Conservation (phyloP, 1,139 yeast species). For the Candida tropicalis region DNA sequence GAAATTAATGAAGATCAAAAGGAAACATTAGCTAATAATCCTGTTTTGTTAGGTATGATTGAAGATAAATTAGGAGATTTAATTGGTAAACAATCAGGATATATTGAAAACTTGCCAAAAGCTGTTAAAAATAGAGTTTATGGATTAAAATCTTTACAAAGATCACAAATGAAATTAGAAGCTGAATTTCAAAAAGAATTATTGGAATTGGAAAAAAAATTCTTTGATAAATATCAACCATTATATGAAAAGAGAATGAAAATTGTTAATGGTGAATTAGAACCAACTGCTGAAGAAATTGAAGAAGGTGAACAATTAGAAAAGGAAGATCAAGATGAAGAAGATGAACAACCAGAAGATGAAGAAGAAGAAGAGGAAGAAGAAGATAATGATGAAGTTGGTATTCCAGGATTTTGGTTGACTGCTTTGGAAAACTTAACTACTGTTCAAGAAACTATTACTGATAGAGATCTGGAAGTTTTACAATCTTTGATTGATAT, state of each 20-base stretch:
- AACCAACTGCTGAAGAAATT: slow-evolving; percentile 80
- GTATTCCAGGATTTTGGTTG: slow-evolving; percentile 96
- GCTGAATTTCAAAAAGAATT: slow-evolving; percentile 91
- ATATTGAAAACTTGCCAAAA: slow-evolving; percentile 77
- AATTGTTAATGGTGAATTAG: slow-evolving; percentile 69
- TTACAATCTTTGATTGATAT: slow-evolving; percentile 69
- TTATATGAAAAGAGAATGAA: slow-evolving; percentile 73
- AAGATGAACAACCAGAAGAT: slow-evolving; percentile 34
- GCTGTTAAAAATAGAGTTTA: slow-evolving; percentile 74
- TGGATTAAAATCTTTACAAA: slow-evolving; percentile 86
- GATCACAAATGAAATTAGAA: slow-evolving; percentile 78
- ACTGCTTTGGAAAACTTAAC: slow-evolving; percentile 90
- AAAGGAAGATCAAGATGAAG: slow-evolving; percentile 52
- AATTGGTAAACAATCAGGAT: slow-evolving; percentile 87
- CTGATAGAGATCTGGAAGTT: slow-evolving; percentile 90
- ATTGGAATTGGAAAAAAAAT: slow-evolving; percentile 83
- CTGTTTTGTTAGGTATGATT: slow-evolving; percentile 79
- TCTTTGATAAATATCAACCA: slow-evolving; percentile 72
- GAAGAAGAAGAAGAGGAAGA: slow-evolving; percentile 49
- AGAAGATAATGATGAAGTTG: slow-evolving; percentile 52
- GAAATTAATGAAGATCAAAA: slow-evolving; percentile 58
- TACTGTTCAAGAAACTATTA: slow-evolving; percentile 80
- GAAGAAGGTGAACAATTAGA: slow-evolving; percentile 73
- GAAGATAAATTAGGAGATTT: slow-evolving; percentile 86
- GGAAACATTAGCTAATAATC: slow-evolving; percentile 68